Evolutionary conservation across 345 rosid species (phyloP).

Genomic region (Fremontodendron californicum): DNA sequence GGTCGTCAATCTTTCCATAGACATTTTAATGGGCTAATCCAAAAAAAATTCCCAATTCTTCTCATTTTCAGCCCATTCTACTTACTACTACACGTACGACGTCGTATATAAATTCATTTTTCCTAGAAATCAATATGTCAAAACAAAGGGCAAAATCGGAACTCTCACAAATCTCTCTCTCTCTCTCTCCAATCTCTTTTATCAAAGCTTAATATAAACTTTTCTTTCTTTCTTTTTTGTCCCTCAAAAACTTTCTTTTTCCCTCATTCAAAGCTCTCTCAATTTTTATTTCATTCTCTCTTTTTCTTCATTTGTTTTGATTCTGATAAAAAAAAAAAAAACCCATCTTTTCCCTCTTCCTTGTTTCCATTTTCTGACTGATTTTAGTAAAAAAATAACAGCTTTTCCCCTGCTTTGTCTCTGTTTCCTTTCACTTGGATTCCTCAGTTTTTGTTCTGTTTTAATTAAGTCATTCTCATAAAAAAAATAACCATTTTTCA

Average conservation of each 20-base stretch:
- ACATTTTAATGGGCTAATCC: neutral
- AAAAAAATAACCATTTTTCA: neutral
- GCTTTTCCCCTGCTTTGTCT: neutral
- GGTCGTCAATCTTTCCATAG: neutral
- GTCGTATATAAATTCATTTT: too few relatives aligned
- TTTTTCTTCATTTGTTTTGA: slow-evolving; percentile 22
- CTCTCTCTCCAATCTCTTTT: too few relatives aligned
- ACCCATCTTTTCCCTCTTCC: neutral
- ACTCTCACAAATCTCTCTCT: too few relatives aligned
- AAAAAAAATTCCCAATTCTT: neutral
- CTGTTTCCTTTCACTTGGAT: neutral
- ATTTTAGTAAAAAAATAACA: neutral
- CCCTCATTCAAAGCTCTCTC: slow-evolving; percentile 14
- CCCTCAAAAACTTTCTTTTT: slow-evolving; percentile 18
- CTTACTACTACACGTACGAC: too few relatives aligned
- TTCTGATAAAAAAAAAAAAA: slow-evolving; percentile 16
- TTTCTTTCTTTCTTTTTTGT: slow-evolving; percentile 15
- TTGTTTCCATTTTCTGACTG: neutral
- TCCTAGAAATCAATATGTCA: too few relatives aligned
- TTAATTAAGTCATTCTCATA: neutral
- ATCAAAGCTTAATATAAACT: slow-evolving; percentile 18
- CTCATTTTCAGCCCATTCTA: neutral
- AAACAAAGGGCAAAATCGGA: too few relatives aligned
- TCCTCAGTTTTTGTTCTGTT: slow-evolving; percentile 19
- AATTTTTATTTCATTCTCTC: slow-evolving; percentile 3